Conservation (phyloP, 768 basidiomycete genomes). For the Nidularia sp. region DNA sequence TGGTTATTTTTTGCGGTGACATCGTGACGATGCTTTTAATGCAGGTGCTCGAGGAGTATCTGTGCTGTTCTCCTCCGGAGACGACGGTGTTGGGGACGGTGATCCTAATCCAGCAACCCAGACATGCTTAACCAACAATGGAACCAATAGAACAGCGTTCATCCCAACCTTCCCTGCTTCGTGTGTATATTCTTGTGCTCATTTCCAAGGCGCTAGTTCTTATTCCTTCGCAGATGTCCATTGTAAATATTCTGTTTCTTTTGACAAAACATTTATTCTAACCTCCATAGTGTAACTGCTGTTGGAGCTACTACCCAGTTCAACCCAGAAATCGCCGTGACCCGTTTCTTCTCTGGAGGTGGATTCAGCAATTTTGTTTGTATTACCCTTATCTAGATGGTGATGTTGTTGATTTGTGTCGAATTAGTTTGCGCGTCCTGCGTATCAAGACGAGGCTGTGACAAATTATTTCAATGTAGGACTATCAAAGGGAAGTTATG, state of each 20-base stretch:
- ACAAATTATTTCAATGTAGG: background rate
- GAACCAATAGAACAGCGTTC: slow-evolving; percentile 51
- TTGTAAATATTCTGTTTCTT: slow-evolving; percentile 30
- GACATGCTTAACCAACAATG: slow-evolving; percentile 57
- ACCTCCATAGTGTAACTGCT: slow-evolving; percentile 49
- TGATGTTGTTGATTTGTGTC: slow-evolving; percentile 24
- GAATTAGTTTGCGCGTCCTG: slow-evolving; percentile 9
- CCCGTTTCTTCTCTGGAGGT: slow-evolving; percentile 57
- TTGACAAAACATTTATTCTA: background rate
- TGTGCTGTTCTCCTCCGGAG: slow-evolving; percentile 66
- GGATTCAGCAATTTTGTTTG: slow-evolving; percentile 69
- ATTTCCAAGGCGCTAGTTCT: no score
- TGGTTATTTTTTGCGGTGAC: no score
- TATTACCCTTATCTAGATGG: slow-evolving; percentile 10
- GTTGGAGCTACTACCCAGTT: slow-evolving; percentile 55
- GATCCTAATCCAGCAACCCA: slow-evolving; percentile 49
- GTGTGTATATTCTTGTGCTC: slow-evolving; percentile 13
- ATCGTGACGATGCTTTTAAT: background rate
- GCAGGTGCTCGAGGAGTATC: slow-evolving; percentile 66
- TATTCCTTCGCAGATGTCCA: slow-evolving; percentile 31
- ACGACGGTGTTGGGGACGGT: slow-evolving; percentile 68
- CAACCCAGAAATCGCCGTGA: slow-evolving; percentile 48
- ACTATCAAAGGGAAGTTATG: background rate
- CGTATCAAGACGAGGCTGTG: slow-evolving; percentile 4
- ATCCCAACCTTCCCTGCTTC: slow-evolving; percentile 59